Evolutionary conservation across 495 filamentous ascomycete genomes (phyloP).

Genomic region (Xylaria nigripes): DNA sequence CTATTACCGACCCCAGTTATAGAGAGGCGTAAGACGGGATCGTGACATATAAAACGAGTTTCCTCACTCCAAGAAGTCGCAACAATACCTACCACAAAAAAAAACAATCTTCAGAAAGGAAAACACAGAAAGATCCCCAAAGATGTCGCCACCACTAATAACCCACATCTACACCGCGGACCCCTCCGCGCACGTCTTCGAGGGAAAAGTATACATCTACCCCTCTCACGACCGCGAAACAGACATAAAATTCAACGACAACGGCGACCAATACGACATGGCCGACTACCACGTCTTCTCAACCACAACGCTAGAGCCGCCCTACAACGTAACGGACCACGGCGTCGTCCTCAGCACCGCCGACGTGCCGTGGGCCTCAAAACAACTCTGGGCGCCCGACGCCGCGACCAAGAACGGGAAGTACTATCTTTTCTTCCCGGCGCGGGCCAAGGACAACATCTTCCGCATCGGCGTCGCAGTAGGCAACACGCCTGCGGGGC

Average conservation of each 20-base stretch:
- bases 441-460: constrained; percentile 47
- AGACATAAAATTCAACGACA: constrained; percentile 60
- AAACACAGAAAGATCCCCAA: background rate
- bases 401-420: constrained; percentile 50
- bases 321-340: constrained; percentile 47
- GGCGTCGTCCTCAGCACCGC: constrained; percentile 45
- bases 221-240: constrained; percentile 58
- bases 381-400: constrained; percentile 60
- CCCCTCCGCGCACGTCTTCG: constrained; percentile 59
- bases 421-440: constrained; percentile 60
- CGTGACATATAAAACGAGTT: no score
- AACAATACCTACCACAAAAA: background rate
- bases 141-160: constrained; percentile 47
- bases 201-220: constrained; percentile 55
- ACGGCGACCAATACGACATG: constrained; percentile 80
- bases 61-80: background rate
- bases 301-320: constrained; percentile 37
- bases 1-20: no score
- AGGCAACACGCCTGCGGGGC: constrained; percentile 46
- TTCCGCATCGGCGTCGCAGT: constrained; percentile 61
- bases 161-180: constrained; percentile 63
- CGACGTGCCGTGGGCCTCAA: constrained; percentile 55
- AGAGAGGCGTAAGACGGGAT: no score
- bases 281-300: constrained; percentile 60
- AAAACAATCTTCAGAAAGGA: background rate